Evolutionary conservation across 2,329 filamentous ascomycete genomes (phyloP).

Genomic region (Penicillium sp.): DNA sequence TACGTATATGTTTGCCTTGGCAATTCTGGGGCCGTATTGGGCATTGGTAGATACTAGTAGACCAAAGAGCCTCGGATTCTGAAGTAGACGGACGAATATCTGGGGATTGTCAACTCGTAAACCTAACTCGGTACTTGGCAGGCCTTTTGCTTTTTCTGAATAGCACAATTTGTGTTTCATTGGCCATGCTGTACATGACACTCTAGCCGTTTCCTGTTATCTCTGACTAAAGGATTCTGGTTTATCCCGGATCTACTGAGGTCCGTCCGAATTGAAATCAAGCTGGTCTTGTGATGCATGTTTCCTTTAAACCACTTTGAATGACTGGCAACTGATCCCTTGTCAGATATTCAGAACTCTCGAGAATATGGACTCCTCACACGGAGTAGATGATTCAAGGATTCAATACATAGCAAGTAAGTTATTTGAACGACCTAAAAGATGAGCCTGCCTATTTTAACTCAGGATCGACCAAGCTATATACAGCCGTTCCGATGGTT

Average conservation of each 20-base stretch:
- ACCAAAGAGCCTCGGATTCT: neutral
- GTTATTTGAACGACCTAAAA: too few relatives aligned
- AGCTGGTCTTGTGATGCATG: neutral
- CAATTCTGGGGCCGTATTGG: neutral
- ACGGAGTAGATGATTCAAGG: too few relatives aligned
- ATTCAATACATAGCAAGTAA: neutral
- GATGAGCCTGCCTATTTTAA: accelerated
- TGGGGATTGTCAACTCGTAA: neutral
- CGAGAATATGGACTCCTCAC: neutral
- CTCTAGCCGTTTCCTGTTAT: neutral
- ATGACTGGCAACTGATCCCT: neutral
- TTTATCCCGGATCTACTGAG: neutral
- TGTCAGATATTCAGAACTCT: too few relatives aligned
- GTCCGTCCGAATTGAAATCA: neutral
- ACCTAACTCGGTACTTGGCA: neutral
- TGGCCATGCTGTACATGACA: neutral
- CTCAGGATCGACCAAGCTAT: neutral
- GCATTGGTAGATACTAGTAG: neutral
- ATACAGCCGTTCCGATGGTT: neutral
- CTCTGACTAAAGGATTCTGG: neutral
- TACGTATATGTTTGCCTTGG: neutral
- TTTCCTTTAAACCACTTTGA: neutral
- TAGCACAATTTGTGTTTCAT: neutral
- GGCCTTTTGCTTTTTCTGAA: neutral
- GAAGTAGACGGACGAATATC: neutral